Base-by-base conservation (phyloP, 179 eudicot genomes). In the Beta lomatogona region DNA sequence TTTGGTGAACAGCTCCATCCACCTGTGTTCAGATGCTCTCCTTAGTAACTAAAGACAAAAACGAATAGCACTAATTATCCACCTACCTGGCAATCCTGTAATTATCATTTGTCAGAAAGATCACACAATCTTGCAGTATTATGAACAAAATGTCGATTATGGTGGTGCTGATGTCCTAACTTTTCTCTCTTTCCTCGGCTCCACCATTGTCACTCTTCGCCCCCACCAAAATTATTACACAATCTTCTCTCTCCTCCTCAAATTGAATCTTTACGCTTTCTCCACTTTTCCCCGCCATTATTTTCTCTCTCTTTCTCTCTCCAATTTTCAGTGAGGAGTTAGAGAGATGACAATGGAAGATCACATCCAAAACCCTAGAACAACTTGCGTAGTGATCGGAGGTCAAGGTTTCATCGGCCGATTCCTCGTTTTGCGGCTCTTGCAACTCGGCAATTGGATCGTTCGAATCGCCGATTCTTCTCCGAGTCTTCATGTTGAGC, bases 391-490 rank as follows among this genome's bases (percentile, higher is more conserved):
- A 0, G 99, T 95, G 28, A 85, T 95, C 59, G 98, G 97, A 6
- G 99, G 96, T 46, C 88, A 90, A 46, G 85, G 87, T 46, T 90
- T 90, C 79, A 55, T 94, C 11, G 99, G 99, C 12, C 83, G 90
- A 84, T 82, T 87, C 58, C 92, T 95, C 76, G 92, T 95, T 59
- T 64, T 64, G 9, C 79, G 91, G 64, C 90, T 95, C 64, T 78
- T 95, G 82, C 83, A 79, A 61, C 90, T 88, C 82, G 94, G 89
- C 12, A 85, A 87, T 79, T 94, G 95, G 95, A 86, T 88, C 85
- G 95, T 95, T 69, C 90, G 92, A 50, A 86, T 95, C 58, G 98
- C 92, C 79, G 98, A 94, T 83, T 88, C 90, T 5, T 67, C 85
- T 48, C 78, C 84, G 31, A 79, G 85, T 53, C 82, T 78, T 36